A percentile compares a stretch with the other conserved stretches of the same genome.
These are phyloP conservation scores for Ophiostoma novo-ulmi DNA, from an alignment of 2,329 filamentous ascomycete genomes.

Conservation along the genomic window DNA sequence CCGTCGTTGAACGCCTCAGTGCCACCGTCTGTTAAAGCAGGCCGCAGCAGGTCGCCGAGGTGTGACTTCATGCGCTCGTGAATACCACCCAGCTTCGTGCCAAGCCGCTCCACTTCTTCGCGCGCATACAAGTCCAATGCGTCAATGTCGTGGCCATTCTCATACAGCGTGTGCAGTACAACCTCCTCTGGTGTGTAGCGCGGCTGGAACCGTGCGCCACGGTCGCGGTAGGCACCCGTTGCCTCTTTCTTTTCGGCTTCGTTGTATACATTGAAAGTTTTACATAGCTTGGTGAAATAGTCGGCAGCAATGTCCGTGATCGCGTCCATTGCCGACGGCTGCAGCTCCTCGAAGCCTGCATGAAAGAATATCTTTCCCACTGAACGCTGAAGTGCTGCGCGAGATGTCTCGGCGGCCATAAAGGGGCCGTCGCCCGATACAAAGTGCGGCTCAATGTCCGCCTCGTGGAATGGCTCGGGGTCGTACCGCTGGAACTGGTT, in stretches of 20 bases:
- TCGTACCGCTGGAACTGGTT: conserved; percentile 98
- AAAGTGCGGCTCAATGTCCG: conserved; percentile 82
- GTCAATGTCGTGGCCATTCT: conserved; percentile 78
- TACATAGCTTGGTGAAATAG: conserved; percentile 80
- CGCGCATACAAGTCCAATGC: conserved; percentile 79
- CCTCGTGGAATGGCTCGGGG: conserved; percentile 79
- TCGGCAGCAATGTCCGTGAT: conserved; percentile 84
- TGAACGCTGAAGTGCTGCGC: conserved; percentile 79
- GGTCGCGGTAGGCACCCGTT: conserved; percentile 37
- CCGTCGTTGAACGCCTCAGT: conserved; percentile 92
- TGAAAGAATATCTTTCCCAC: conserved; percentile 95
- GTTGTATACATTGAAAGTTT: conserved; percentile 74
- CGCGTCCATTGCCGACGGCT: conserved; percentile 86
- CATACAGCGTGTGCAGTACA: conserved; percentile 76
- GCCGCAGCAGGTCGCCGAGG: conserved; percentile 85
- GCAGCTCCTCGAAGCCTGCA: conserved; percentile 92
- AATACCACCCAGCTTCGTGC: conserved; percentile 71
- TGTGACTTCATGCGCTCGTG: conserved; percentile 94
- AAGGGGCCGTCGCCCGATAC: conserved; percentile 83
- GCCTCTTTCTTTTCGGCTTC: conserved; percentile 72
- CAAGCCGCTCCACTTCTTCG: conserved; percentile 85
- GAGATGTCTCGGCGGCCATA: conserved; percentile 76
- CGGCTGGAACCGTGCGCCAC: conserved; percentile 48
- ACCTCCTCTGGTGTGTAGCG: conserved; percentile 80
- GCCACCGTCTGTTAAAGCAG: conserved; percentile 74